Percentiles rank a stretch among this genome's conserved stretches.
Evolutionary conservation across 139 green algal genomes (phyloP).

Genomic region (Astrephomene gubernaculifera): DNA sequence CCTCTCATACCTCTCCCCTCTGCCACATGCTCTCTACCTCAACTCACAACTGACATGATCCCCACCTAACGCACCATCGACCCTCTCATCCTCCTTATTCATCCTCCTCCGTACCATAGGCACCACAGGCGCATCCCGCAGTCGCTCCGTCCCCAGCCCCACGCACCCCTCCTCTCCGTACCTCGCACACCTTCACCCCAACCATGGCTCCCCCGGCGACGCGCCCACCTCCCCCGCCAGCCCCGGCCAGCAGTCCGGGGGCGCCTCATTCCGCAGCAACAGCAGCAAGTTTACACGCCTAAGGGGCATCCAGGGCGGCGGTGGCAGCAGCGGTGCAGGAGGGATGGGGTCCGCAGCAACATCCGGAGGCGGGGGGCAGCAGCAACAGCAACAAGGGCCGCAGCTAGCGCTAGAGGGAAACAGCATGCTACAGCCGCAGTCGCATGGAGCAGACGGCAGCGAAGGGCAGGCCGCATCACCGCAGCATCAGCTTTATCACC

Average conservation of each 20-base stretch:
- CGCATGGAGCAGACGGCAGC: background rate
- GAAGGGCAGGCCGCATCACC: background rate
- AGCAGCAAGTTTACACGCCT: conserved; percentile 27
- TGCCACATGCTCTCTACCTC: too few relatives aligned
- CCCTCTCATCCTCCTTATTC: background rate
- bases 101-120: background rate
- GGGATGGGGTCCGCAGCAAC: too few relatives aligned
- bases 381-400: too few relatives aligned
- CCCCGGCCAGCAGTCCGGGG: background rate
- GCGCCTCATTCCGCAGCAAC: background rate
- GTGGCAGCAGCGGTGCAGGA: too few relatives aligned
- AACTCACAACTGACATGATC: too few relatives aligned
- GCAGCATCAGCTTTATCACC: too few relatives aligned
- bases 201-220: background rate
- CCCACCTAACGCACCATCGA: too few relatives aligned
- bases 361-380: background rate
- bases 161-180: too few relatives aligned
- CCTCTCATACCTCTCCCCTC: too few relatives aligned
- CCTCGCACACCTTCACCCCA: background rate
- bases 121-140: background rate
- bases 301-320: background rate
- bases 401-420: background rate
- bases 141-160: background rate
- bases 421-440: background rate
- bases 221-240: background rate